Evolutionary conservation across 148 eudicot species (phyloP), one percentile per base, ranked within the genome.

Genomic region (Cornus kousa): DNA sequence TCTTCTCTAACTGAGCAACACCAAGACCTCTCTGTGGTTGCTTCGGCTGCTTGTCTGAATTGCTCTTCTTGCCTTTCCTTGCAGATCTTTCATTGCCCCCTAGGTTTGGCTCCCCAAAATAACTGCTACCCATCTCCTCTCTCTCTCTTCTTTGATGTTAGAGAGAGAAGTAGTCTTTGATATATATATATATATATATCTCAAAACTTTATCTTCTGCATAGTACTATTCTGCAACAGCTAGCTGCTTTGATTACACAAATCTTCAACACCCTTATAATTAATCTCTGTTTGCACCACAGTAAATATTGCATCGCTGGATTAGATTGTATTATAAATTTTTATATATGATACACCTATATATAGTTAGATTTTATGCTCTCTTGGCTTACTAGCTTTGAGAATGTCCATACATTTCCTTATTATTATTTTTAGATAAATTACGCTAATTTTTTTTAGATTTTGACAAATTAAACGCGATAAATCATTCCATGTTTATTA

Each of bases 11-110:
- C 74, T 91, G 97, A 70, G 97, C 97, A 85, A 93, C 95, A 43
- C 97, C 95, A 69, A 93, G 91, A 0, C 97, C 97, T 85, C 94
- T 87, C 80, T 92, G 97, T 32, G 97, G 97, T 71, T 92, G 94
- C 35, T 82, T 90, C 22, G 91, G 91, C 85, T 90, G 91, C 85
- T 90, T 90, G 0, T 86, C 91, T 5, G 83, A 50, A 78, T 67
- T 66, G 39, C 80, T 77, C 71, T 88, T 95, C 77, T 84, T 90
- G 12, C 87, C 88, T 81, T 83, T 91, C 19, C 90, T 90, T 35
- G 95, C 78, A 10, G 90, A 86, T 82, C 87, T 86, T 37, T 86
- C 87, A 74, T 83, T 89, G 7, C 10, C 48, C 72, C 81, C 85
- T 81, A 84, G 69, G 39, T 79, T 83, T 74, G 84, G 76, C 39